Evolutionary conservation across 805 yeast genomes (phyloP), one percentile per base, ranked within the genome.

Genomic region (Jamesozyma gamospora): DNA sequence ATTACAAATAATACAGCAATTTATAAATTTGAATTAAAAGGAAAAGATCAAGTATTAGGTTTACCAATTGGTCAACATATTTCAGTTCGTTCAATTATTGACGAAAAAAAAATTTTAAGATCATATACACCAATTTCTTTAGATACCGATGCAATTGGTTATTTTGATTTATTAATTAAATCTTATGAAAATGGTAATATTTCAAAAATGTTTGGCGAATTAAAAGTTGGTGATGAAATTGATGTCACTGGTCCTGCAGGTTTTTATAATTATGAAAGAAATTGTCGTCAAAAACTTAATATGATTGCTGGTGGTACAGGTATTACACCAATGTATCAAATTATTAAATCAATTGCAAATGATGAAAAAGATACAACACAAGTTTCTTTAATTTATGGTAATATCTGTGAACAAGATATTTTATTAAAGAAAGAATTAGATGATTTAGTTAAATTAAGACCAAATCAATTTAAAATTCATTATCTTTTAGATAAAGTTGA

Each of bases 291-390:
- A 42, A 71, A 73, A 44, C 70, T 88, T 43, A 86, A 82, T 40
- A 88, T 88, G 96, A 78, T 90, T 49, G 94, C 95, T 32, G 96
- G 96, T 50, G 97, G 96, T 55, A 85, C 96, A 29, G 96, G 96
- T 60, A 82, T 87, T 54, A 82, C 96, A 7, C 96, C 96, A 59
- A 87, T 87, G 96, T 85, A 77, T 64, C 96, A 87, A 68, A 79
- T 87, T 50, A 77, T 88, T 50, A 82, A 83, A 51, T 83, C 94
- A 12, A 79, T 88, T 49, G 77, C 78, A 52, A 65, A 69, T 41
- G 77, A 88, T 58, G 90, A 94, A 18, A 65, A 70, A 14, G 96
- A 90, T 64, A 71, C 69, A 36, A 88, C 96, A 43, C 73, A 77
- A 54, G 76, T 86, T 47, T 67, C 73, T 39, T 70, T 88, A 51